phyloP scores from a whole-genome alignment of 805 yeast species.

The Candida ulmi region DNA sequence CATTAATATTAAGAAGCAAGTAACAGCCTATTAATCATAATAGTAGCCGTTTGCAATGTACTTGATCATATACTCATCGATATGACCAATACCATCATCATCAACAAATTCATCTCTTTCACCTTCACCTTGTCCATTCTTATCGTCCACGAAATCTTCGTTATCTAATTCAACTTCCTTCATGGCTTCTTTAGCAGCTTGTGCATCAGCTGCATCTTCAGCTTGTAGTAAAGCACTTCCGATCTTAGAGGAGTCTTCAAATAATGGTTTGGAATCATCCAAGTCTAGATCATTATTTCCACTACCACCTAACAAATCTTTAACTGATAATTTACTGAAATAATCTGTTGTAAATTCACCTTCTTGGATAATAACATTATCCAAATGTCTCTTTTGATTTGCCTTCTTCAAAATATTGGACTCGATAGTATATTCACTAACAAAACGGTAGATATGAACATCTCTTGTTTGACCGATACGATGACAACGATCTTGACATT shows the following conservation, averaged over 20 bases:
- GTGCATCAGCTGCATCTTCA: slow-evolving; percentile 88
- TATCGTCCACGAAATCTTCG: slow-evolving; percentile 69
- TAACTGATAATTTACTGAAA: slow-evolving; percentile 79
- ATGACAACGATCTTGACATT: slow-evolving; percentile 98
- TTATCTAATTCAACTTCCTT: slow-evolving; percentile 78
- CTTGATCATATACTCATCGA: slow-evolving; percentile 95
- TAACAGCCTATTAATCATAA: slow-evolving; percentile 29
- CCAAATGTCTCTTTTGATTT: slow-evolving; percentile 88
- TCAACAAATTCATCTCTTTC: slow-evolving; percentile 51
- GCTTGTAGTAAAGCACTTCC: slow-evolving; percentile 79
- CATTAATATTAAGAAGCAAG: too few relatives aligned
- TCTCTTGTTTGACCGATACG: slow-evolving; percentile 98
- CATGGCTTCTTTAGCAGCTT: slow-evolving; percentile 87
- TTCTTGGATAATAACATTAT: slow-evolving; percentile 92
- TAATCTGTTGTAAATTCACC: slow-evolving; percentile 98
- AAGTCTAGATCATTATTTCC: slow-evolving; percentile 18
- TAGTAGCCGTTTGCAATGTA: slow-evolving; percentile 81
- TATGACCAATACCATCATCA: slow-evolving; percentile 60
- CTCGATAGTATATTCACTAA: slow-evolving; percentile 93
- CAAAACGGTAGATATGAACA: slow-evolving; percentile 94
- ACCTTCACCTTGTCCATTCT: slow-evolving; percentile 16
- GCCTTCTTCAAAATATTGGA: slow-evolving; percentile 92
- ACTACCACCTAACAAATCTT: slow-evolving; percentile 64
- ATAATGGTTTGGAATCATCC: slow-evolving; percentile 27
- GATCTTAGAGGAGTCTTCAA: slow-evolving; percentile 33